These are phyloP conservation scores for Ceratocystis harringtonii DNA, from an alignment of 2,329 filamentous ascomycete genomes.

Conservation along the genomic window DNA sequence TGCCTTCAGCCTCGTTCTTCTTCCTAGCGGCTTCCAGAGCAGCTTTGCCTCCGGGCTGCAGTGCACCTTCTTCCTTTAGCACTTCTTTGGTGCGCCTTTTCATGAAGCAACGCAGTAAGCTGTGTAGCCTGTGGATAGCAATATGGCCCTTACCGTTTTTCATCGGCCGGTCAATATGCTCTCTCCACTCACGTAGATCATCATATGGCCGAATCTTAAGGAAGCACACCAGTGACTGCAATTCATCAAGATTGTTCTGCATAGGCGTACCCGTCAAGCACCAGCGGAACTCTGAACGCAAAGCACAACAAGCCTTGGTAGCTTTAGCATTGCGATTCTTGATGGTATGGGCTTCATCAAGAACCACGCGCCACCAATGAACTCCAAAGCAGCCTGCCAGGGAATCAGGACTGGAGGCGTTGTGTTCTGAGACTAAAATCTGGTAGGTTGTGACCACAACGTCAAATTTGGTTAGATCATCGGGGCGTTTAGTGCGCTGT, in stretches of 20 bases:
- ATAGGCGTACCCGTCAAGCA: slow-evolving; percentile 92
- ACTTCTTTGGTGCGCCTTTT: slow-evolving; percentile 96
- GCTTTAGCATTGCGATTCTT: slow-evolving; percentile 96
- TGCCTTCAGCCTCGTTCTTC: slow-evolving; percentile 27
- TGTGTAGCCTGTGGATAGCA: slow-evolving; percentile 73
- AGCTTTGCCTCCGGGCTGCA: slow-evolving; percentile 59
- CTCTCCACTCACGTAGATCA: slow-evolving; percentile 73
- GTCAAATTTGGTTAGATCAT: slow-evolving; percentile 70
- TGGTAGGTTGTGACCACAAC: slow-evolving; percentile 97
- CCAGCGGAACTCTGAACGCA: slow-evolving; percentile 82
- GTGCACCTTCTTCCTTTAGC: slow-evolving; percentile 70
- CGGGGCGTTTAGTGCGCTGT: slow-evolving; percentile 61
- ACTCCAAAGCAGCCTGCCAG: slow-evolving; percentile 65
- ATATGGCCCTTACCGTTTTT: slow-evolving; percentile 80
- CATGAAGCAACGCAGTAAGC: slow-evolving; percentile 86
- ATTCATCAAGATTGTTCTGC: slow-evolving; percentile 94
- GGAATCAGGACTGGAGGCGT: slow-evolving; percentile 44
- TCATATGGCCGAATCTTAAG: slow-evolving; percentile 84
- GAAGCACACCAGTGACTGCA: slow-evolving; percentile 88
- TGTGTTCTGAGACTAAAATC: slow-evolving; percentile 82
- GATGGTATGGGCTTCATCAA: slow-evolving; percentile 95
- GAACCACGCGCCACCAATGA: slow-evolving; percentile 86
- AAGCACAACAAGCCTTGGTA: slow-evolving; percentile 77
- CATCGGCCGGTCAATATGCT: slow-evolving; percentile 77
- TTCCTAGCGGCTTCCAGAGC: slow-evolving; percentile 28